Evolutionary conservation across 352 stramenopile genomes (phyloP).

Genomic region (Phytophthora pinifolia): DNA sequence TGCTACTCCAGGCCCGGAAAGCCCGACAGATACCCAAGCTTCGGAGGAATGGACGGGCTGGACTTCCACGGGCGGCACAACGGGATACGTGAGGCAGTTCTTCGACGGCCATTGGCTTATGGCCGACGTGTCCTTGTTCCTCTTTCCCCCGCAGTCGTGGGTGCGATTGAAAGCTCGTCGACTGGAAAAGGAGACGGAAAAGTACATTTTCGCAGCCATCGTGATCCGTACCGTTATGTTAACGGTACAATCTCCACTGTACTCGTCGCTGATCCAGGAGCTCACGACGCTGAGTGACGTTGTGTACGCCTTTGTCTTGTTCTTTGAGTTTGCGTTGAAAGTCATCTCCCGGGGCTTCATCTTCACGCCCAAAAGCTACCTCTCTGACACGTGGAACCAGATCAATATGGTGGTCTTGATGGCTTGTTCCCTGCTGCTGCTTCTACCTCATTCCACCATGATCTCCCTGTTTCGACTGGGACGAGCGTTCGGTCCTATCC

Average conservation of each 20-base stretch:
- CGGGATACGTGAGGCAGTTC: constrained; percentile 46
- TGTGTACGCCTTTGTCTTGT: constrained; percentile 66
- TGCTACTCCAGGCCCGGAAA: constrained; percentile 9
- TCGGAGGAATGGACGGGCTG: constrained; percentile 28
- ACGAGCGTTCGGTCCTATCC: constrained; percentile 77
- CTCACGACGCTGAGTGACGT: constrained; percentile 75
- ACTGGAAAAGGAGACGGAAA: constrained; percentile 81
- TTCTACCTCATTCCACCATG: constrained; percentile 79
- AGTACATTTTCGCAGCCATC: constrained; percentile 83
- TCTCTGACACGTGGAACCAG: constrained; percentile 83
- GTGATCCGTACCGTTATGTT: constrained; percentile 76
- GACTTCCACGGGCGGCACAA: constrained; percentile 17
- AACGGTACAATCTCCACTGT: constrained; percentile 75
- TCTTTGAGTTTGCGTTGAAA: constrained; percentile 87
- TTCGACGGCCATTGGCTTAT: constrained; percentile 75
- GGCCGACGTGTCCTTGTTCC: constrained; percentile 74
- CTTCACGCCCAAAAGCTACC: constrained; percentile 79
- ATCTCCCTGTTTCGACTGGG: constrained; percentile 73
- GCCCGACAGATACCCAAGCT: constrained; percentile 9
- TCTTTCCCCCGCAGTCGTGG: constrained; percentile 71
- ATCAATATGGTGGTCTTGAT: constrained; percentile 84
- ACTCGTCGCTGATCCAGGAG: constrained; percentile 79
- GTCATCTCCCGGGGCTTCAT: constrained; percentile 77
- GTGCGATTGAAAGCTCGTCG: constrained; percentile 68
- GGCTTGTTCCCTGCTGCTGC: constrained; percentile 66